phyloP scores from a whole-genome alignment of 1,284 basidiomycete genomes.

The Mycena sp. region DNA sequence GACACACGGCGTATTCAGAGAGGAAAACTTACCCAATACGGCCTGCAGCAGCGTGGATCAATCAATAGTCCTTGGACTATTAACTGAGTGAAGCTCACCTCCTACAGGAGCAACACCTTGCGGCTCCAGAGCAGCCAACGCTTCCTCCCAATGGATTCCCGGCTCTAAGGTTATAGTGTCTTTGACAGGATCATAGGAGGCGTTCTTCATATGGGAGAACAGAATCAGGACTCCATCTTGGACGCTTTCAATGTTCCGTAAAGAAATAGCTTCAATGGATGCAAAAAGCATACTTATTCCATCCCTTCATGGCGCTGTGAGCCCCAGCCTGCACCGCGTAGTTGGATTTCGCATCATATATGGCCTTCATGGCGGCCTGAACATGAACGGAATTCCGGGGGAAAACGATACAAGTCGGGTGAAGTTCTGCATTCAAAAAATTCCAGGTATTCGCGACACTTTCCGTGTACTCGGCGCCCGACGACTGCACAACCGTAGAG shows the following conservation, averaged over 20 bases:
- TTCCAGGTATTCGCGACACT: constrained; percentile 25
- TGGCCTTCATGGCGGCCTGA: constrained; percentile 33
- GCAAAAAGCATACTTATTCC: constrained; percentile 21
- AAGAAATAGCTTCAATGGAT: not conserved
- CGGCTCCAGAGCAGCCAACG: constrained; percentile 42
- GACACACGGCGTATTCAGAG: not conserved
- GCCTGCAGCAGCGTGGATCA: constrained; percentile 1
- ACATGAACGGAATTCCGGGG: constrained; percentile 18
- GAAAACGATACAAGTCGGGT: constrained; percentile 27
- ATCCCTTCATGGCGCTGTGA: constrained; percentile 37
- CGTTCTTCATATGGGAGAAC: constrained; percentile 48
- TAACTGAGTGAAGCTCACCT: constrained; percentile 35
- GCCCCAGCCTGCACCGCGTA: constrained; percentile 37
- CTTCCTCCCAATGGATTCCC: constrained; percentile 50
- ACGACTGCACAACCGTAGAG: constrained; percentile 16
- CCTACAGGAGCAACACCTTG: constrained; percentile 50
- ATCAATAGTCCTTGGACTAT: not conserved
- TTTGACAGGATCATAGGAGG: constrained; percentile 43
- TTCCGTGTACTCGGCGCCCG: constrained; percentile 7
- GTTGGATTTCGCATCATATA: constrained; percentile 27
- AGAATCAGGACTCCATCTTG: constrained; percentile 48
- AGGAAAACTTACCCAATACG: constrained; percentile 21
- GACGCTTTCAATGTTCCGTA: constrained; percentile 4
- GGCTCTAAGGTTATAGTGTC: constrained; percentile 50
- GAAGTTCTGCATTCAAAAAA: constrained; percentile 17